These are phyloP conservation scores for Trichocladium antarcticum DNA, from an alignment of 495 filamentous ascomycete species.

Conservation along the genomic window DNA sequence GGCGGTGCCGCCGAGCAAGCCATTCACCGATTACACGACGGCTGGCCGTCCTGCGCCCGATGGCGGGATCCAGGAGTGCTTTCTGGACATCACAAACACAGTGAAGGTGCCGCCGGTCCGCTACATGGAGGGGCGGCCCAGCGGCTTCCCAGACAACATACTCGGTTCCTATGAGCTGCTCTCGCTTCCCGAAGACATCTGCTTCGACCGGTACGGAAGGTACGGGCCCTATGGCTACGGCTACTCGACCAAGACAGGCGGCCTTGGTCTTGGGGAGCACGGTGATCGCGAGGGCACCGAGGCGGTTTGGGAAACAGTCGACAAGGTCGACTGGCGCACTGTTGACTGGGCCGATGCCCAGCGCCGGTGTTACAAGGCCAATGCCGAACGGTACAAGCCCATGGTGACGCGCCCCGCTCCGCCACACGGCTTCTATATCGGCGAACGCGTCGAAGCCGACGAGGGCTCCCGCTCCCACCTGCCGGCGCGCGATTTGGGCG, in stretches of 20 bases:
- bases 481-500: slow-evolving; percentile 20
- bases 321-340: slow-evolving; percentile 60
- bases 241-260: slow-evolving; percentile 64
- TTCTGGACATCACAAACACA: slow-evolving; percentile 51
- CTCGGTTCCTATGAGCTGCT: slow-evolving; percentile 75
- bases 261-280: slow-evolving; percentile 65
- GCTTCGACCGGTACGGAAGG: slow-evolving; percentile 85
- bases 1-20: slow-evolving; percentile 58
- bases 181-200: slow-evolving; percentile 73
- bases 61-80: slow-evolving; percentile 55
- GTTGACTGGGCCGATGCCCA: slow-evolving; percentile 70
- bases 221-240: slow-evolving; percentile 85
- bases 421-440: slow-evolving; percentile 34
- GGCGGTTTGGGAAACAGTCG: slow-evolving; percentile 54
- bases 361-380: slow-evolving; percentile 54
- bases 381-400: slow-evolving; percentile 55
- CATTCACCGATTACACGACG: slow-evolving; percentile 53
- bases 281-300: slow-evolving; percentile 68
- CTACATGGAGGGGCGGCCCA: slow-evolving; percentile 59
- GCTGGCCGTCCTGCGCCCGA: slow-evolving; percentile 42
- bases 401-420: slow-evolving; percentile 27
- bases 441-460: slow-evolving; percentile 17
- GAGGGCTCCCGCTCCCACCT: slow-evolving; percentile 1
- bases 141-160: slow-evolving; percentile 70
- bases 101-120: slow-evolving; percentile 56